Base-by-base conservation (phyloP, 495 filamentous ascomycete genomes). In the Penicillium argentinense region DNA sequence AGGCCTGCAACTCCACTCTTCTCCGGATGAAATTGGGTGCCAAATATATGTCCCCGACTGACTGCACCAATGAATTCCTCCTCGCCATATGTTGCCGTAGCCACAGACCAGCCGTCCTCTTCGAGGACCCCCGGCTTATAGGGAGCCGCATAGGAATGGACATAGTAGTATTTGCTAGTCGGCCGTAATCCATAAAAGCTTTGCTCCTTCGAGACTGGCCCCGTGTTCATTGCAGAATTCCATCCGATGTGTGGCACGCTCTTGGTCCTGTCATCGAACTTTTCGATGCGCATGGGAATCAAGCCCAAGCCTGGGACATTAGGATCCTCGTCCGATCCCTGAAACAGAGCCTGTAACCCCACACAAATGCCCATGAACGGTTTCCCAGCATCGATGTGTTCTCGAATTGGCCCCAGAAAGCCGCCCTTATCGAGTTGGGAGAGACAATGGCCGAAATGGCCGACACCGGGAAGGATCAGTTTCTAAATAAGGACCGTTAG, bases 281-380 rank as follows among this genome's bases (percentile, higher is more conserved):
- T 84, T 56, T 78, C 73, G 52, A 98, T 79, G 14, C 63, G 71
- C 27, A 81, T 81, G 13, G 85, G 83, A 41, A 97, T 79, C 17
- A 96, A 24, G 0, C 84, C 84, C 23, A 97, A 71, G 1, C 93
- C 93, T 2, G 81, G 66, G 13, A 86, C 80, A 13, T 75, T 63
- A 12, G 82, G 69, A 44, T 87, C 80, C 61, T 98, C 93, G 25
- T 83, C 79, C 2, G 92, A 97, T 8, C 86, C 83, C 45, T 86
- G 77, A 55, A 97, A 97, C 3, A 98, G 70, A 1, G 88, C 91
- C 62, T 98, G 93, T 5, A 97, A 65, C 0, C 93, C 93, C 44
- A 98, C 93, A 60, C 93, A 98, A 42, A 98, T 96, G 4, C 89
- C 93, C 87, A 98, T 91, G 63, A 98, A 98, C 3, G 90, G 91